Conservation (phyloP, 768 basidiomycete species). For the Agrocybe praecox region DNA sequence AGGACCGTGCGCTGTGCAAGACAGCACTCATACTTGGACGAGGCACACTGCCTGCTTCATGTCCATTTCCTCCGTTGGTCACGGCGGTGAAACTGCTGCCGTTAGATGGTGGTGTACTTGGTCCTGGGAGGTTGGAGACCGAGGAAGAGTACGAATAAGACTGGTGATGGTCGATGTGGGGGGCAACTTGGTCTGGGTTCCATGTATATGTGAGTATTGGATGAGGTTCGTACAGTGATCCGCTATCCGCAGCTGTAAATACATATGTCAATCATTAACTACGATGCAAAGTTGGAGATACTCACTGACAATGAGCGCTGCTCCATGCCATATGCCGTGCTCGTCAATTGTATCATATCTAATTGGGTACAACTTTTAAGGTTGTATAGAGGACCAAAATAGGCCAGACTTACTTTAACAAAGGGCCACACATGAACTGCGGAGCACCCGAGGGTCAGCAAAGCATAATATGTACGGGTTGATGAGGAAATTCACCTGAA, state of each 20-base stretch:
- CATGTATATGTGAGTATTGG: constrained; percentile 73
- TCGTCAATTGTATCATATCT: constrained; percentile 88
- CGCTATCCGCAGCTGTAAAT: constrained; percentile 70
- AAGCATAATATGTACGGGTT: neutral
- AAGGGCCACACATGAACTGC: constrained; percentile 88
- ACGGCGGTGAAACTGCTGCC: constrained; percentile 3
- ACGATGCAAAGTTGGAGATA: constrained; percentile 21
- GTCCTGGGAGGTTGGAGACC: constrained; percentile 6
- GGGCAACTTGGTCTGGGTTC: constrained; percentile 56
- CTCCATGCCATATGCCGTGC: constrained; percentile 83
- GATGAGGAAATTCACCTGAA: constrained; percentile 48
- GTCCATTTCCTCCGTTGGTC: constrained; percentile 2
- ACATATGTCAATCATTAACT: neutral
- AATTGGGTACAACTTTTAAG: neutral
- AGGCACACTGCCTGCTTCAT: neutral
- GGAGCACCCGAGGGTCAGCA: constrained; percentile 7
- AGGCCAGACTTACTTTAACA: constrained; percentile 50
- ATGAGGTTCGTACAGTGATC: constrained; percentile 76
- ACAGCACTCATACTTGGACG: constrained; percentile 10
- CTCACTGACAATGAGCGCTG: constrained; percentile 86
- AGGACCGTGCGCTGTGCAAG: constrained; percentile 32
- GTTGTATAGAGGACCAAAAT: neutral
- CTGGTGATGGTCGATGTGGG: constrained; percentile 9
- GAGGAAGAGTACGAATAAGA: constrained; percentile 2
- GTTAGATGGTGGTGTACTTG: neutral